A percentile compares a stretch with the other conserved stretches of the same genome.
Conservation (phyloP, 345 rosid species). For the Aquilaria malaccensis region DNA sequence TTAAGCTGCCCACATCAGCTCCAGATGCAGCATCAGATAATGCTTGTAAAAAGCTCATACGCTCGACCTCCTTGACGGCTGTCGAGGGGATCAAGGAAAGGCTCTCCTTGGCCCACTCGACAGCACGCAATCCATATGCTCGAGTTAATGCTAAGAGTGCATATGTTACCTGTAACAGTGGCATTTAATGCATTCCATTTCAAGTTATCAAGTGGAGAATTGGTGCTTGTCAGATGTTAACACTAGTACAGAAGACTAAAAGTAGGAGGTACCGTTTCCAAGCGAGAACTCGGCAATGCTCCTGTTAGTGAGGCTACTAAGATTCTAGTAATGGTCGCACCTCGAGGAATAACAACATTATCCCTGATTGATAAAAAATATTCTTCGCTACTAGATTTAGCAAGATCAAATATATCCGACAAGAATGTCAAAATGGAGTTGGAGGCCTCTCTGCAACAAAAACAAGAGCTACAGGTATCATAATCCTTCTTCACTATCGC, state of each 20-base stretch:
- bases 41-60: slow-evolving; percentile 58
- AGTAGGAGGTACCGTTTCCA: slow-evolving; percentile 57
- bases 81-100: slow-evolving; percentile 67
- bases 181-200: not conserved
- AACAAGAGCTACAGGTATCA: not conserved
- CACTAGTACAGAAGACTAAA: not conserved
- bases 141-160: slow-evolving; percentile 68
- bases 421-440: slow-evolving; percentile 90
- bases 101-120: slow-evolving; percentile 76
- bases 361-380: slow-evolving; percentile 63
- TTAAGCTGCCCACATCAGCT: slow-evolving; percentile 48
- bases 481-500: no score
- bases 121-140: slow-evolving; percentile 49
- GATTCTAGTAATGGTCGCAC: slow-evolving; percentile 70
- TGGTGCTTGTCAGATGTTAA: not conserved
- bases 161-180: slow-evolving; percentile 52
- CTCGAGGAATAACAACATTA: slow-evolving; percentile 72
- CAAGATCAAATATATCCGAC: slow-evolving; percentile 80
- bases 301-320: slow-evolving; percentile 86
- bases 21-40: slow-evolving; percentile 75
- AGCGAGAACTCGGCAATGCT: slow-evolving; percentile 92
- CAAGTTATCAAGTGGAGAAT: not conserved
- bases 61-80: slow-evolving; percentile 71
- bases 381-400: slow-evolving; percentile 53
- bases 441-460: slow-evolving; percentile 80